These are phyloP conservation scores for Aspergillus proliferans DNA, from an alignment of 2,329 filamentous ascomycete genomes.

Conservation along the genomic window DNA sequence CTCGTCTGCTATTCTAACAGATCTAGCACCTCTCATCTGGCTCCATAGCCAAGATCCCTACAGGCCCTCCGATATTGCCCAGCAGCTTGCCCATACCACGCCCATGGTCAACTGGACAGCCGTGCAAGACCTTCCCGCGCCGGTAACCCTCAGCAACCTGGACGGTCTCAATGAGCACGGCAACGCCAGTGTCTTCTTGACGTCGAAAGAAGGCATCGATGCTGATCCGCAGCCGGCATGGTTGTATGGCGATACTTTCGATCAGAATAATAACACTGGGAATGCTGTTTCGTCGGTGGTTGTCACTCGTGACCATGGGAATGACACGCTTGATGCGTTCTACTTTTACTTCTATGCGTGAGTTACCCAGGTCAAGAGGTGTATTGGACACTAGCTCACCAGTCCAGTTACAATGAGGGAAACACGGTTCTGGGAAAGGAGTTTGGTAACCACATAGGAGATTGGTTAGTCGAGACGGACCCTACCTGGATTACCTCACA, in stretches of 20 bases:
- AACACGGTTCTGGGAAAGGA: conserved; percentile 45
- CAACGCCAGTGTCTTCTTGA: conserved; percentile 44
- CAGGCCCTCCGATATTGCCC: conserved; percentile 45
- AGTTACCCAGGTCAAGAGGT: conserved; percentile 7
- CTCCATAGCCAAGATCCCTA: conserved; percentile 45
- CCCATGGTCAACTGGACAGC: conserved; percentile 40
- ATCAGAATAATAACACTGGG: conserved; percentile 45
- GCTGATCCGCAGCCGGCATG: conserved; percentile 38
- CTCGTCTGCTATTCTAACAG: conserved; percentile 2
- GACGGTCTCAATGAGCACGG: conserved; percentile 41
- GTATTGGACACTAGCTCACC: not conserved
- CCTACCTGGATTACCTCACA: too few species aligned
- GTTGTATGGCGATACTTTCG: conserved; percentile 50
- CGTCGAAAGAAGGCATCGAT: conserved; percentile 44
- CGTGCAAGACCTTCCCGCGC: conserved; percentile 32
- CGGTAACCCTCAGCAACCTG: conserved; percentile 45
- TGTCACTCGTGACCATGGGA: conserved; percentile 53
- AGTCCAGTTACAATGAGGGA: conserved; percentile 46
- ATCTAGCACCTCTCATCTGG: conserved; percentile 46
- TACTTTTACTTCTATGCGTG: conserved; percentile 59
- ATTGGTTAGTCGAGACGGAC: conserved; percentile 43
- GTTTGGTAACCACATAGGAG: conserved; percentile 58
- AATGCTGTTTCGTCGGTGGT: conserved; percentile 47
- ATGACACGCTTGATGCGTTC: conserved; percentile 51
- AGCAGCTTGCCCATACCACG: conserved; percentile 42